phyloP scores from a whole-genome alignment of 345 rosid species.

The Boechera retrofracta region DNA sequence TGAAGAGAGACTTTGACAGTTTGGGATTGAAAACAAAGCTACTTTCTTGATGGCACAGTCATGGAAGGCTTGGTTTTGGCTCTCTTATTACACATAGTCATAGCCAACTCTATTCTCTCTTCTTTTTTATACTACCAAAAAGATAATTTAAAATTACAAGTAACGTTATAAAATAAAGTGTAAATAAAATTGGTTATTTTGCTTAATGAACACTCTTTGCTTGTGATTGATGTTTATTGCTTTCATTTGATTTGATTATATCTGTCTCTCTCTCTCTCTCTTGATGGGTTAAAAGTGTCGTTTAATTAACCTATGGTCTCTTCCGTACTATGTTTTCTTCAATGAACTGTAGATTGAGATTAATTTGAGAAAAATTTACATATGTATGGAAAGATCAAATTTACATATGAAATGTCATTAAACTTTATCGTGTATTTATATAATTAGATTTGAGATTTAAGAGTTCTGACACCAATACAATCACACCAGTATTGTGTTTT shows the following conservation, averaged over 20 bases:
- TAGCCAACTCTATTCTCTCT: slow-evolving; percentile 50
- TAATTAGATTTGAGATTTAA: not conserved
- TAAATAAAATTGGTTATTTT: slow-evolving; percentile 13
- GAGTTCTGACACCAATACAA: not conserved
- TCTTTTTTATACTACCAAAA: slow-evolving; percentile 17
- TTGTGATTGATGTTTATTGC: slow-evolving; percentile 45
- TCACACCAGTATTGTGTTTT: too few relatives aligned
- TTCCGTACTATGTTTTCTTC: slow-evolving; percentile 30
- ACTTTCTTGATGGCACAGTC: slow-evolving; percentile 63
- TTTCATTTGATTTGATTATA: slow-evolving; percentile 45
- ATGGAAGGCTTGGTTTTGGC: slow-evolving; percentile 55
- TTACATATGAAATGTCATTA: not conserved
- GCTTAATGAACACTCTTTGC: slow-evolving; percentile 41
- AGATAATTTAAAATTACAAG: not conserved
- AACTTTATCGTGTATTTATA: not conserved
- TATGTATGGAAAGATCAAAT: not conserved
- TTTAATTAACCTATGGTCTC: slow-evolving; percentile 37
- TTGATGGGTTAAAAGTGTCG: slow-evolving; percentile 20
- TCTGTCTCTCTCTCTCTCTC: slow-evolving; percentile 34
- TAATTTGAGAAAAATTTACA: not conserved
- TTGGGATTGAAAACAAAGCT: slow-evolving; percentile 50
- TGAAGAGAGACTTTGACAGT: slow-evolving; percentile 50
- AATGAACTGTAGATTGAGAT: slow-evolving; percentile 2
- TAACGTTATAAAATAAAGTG: slow-evolving; percentile 22
- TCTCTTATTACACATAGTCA: slow-evolving; percentile 45